Evolutionary conservation across 345 rosid species (phyloP).

Genomic region (Hibiscus syriacus): DNA sequence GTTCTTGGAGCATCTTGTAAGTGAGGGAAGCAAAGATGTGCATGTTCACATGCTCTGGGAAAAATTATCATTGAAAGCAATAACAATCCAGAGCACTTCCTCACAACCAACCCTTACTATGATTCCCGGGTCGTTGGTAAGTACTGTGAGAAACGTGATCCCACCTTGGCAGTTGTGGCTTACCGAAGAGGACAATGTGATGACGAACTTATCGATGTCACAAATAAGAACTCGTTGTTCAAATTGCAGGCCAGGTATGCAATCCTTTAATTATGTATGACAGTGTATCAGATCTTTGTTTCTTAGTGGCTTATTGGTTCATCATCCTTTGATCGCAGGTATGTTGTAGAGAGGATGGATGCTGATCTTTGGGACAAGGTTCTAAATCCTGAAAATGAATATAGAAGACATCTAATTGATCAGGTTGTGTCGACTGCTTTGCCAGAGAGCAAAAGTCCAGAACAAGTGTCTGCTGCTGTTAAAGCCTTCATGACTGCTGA

Average conservation of each 20-base stretch:
- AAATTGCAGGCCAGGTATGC: slow-evolving; percentile 95
- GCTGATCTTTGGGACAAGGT: slow-evolving; percentile 96
- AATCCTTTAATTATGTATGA: slow-evolving; percentile 3
- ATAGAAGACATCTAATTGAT: slow-evolving; percentile 90
- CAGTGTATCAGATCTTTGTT: slow-evolving; percentile 9
- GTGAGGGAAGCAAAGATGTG: slow-evolving; percentile 99
- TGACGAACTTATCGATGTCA: slow-evolving; percentile 92
- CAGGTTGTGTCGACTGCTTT: slow-evolving; percentile 96
- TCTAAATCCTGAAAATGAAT: slow-evolving; percentile 74
- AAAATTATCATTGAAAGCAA: slow-evolving; percentile 98
- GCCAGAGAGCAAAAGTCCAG: slow-evolving; percentile 89
- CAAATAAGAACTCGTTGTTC: slow-evolving; percentile 92
- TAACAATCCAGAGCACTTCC: slow-evolving; percentile 97
- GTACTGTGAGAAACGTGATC: slow-evolving; percentile 99
- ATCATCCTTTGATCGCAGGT: slow-evolving; percentile 43
- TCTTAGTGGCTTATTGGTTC: slow-evolving; percentile 16
- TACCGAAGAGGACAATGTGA: slow-evolving; percentile 98
- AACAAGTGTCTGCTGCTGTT: slow-evolving; percentile 79
- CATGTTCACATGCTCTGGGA: slow-evolving; percentile 99
- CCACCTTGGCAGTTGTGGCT: slow-evolving; percentile 95
- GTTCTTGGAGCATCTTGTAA: slow-evolving; percentile 98
- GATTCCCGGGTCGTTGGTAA: slow-evolving; percentile 97
- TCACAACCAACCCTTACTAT: slow-evolving; percentile 96
- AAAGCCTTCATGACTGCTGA: slow-evolving; percentile 85
- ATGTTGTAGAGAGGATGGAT: slow-evolving; percentile 99